Base-by-base conservation (phyloP, 805 yeast genomes). In the Hanseniaspora mollemarum region DNA sequence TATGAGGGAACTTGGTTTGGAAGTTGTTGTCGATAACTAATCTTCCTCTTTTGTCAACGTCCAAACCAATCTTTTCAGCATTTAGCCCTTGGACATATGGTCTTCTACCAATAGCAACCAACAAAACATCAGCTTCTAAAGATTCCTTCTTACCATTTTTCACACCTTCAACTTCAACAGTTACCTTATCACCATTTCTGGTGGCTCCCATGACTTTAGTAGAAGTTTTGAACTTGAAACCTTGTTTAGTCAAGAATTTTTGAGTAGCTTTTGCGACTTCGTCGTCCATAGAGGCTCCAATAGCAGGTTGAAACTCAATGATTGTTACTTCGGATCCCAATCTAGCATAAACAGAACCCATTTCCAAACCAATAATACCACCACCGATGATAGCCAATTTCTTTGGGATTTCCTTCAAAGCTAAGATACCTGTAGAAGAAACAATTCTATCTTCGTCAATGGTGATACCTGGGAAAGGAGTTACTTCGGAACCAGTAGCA, bases 41-140 rank as follows among this genome's bases (percentile, higher is more conserved):
- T 67, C 97, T 81, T 56, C 96, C 96, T 68, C 77, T 80, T 71
- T 83, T 80, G 71, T 92, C 99, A 57, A 78, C 76, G 66, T 92
- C 98, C 58, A 94, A 69, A 56, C 95, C 97, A 55, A 88, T 71
- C 55, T 77, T 76, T 71, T 92, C 98, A 56, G 88, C 83, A 67
- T 84, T 81, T 58, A 92, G 76, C 53, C 95, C 96, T 64, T 78
- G 77, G 55, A 94, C 79, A 78, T 80, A 88, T 59, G 99, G 98
- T 73, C 96, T 86, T 77, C 99, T 88, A 66, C 99, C 99, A 61
- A 92, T 87, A 54, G 98, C 97, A 54, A 92, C 98, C 60, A 92
- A 76, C 62, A 92, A 75, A 37, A 88, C 94, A 66, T 92, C 98
- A 53, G 96, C 83, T 57, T 87, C 94, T 50, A 92, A 60, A 26